phyloP scores from a whole-genome alignment of 805 yeast genomes.

The Zygosaccharomyces lentus region DNA sequence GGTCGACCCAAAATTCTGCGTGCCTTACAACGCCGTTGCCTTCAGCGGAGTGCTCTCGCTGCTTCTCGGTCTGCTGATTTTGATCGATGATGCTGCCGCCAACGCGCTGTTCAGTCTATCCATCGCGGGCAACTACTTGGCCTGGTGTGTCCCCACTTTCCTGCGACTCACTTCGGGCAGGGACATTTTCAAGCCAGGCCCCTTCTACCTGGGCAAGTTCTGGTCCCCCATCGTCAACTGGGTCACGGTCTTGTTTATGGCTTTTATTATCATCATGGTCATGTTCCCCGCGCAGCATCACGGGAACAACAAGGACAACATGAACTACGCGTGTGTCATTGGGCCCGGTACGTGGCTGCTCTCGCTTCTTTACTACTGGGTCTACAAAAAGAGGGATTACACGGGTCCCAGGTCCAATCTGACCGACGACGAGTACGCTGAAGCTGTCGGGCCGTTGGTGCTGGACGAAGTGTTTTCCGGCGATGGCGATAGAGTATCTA shows the following conservation, averaged over 20 bases:
- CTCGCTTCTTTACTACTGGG: slow-evolving; percentile 46
- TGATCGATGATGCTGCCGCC: slow-evolving; percentile 58
- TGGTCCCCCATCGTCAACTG: slow-evolving; percentile 43
- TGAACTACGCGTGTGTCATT: slow-evolving; percentile 67
- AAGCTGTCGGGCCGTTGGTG: slow-evolving; percentile 22
- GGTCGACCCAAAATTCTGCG: slow-evolving; percentile 50
- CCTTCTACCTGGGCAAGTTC: slow-evolving; percentile 52
- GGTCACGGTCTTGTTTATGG: slow-evolving; percentile 45
- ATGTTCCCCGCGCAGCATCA: slow-evolving; percentile 52
- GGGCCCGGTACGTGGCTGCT: slow-evolving; percentile 55
- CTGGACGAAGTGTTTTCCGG: slow-evolving; percentile 15
- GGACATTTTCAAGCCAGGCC: slow-evolving; percentile 53
- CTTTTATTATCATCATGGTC: slow-evolving; percentile 48
- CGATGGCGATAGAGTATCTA: background rate
- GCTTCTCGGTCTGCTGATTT: slow-evolving; percentile 51
- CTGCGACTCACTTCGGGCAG: slow-evolving; percentile 48
- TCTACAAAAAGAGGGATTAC: slow-evolving; percentile 49
- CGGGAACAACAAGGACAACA: slow-evolving; percentile 38
- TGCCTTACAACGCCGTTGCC: slow-evolving; percentile 59
- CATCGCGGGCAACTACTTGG: slow-evolving; percentile 57
- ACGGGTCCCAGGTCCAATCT: slow-evolving; percentile 47
- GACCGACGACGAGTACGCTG: slow-evolving; percentile 22
- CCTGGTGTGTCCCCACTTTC: slow-evolving; percentile 60
- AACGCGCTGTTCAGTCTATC: slow-evolving; percentile 63
- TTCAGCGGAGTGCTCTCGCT: slow-evolving; percentile 50